Percentiles rank a stretch among this genome's conserved stretches.
phyloP scores from a whole-genome alignment of 2,329 filamentous ascomycete species.

The Neocatenulostroma microsporum region DNA sequence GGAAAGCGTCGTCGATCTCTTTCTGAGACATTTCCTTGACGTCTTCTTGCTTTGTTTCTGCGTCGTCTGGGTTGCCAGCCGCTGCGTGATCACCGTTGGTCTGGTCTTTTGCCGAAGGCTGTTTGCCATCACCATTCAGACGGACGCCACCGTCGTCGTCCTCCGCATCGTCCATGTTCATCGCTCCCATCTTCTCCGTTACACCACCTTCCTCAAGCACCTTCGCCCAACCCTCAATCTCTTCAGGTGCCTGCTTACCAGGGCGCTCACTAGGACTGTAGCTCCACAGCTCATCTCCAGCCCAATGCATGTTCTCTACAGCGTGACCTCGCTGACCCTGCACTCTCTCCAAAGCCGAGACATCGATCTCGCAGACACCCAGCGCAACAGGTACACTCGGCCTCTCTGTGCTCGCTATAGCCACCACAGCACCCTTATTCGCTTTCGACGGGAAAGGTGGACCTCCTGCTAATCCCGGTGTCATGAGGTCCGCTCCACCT shows the following conservation, averaged over 20 bases:
- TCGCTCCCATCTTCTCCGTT: constrained; percentile 32
- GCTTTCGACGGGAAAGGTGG: constrained; percentile 56
- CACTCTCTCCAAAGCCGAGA: constrained; percentile 48
- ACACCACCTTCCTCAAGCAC: constrained; percentile 29
- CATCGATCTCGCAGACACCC: constrained; percentile 57
- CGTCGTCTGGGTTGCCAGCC: constrained; percentile 11
- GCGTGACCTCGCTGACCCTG: constrained; percentile 57
- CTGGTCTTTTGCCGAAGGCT: constrained; percentile 1
- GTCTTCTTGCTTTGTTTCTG: constrained; percentile 23
- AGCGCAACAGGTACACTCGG: constrained; percentile 57
- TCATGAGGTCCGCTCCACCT: constrained; percentile 61
- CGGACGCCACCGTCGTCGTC: constrained; percentile 40
- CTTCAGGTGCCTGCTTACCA: constrained; percentile 46
- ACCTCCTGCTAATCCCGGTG: constrained; percentile 56
- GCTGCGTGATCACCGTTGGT: constrained; percentile 19
- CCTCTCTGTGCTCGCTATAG: constrained; percentile 51
- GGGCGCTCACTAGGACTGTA: constrained; percentile 51
- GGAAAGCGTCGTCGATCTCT: constrained; percentile 60
- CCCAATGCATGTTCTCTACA: constrained; percentile 59
- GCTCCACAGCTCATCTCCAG: constrained; percentile 60
- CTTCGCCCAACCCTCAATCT: constrained; percentile 45
- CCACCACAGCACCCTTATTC: constrained; percentile 54
- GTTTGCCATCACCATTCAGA: constrained; percentile 17
- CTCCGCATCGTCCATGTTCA: constrained; percentile 39
- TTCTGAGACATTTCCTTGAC: constrained; percentile 44